Conservation (phyloP, 1,284 basidiomycete species). For the Kalmanozyma brasiliensis region DNA sequence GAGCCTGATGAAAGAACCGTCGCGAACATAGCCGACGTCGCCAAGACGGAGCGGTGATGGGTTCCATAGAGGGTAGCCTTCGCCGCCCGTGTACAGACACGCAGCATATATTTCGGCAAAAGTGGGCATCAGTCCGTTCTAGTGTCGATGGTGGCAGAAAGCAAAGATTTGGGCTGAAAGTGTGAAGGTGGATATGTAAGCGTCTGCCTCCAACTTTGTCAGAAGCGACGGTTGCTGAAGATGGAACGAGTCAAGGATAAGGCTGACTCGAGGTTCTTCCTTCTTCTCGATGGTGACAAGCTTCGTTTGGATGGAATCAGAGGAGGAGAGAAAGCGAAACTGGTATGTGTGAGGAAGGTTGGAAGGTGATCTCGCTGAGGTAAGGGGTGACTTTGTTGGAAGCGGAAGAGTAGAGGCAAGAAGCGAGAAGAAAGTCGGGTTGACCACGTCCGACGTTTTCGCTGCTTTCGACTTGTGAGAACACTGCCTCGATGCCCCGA, state of each 20-base stretch:
- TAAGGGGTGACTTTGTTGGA: too few species aligned
- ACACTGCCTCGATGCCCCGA: slow-evolving; percentile 13
- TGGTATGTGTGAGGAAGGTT: too few species aligned
- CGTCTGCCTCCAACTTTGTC: too few species aligned
- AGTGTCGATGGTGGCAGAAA: background rate
- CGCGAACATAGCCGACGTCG: slow-evolving; percentile 53
- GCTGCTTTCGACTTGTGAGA: slow-evolving; percentile 17
- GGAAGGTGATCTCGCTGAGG: too few species aligned
- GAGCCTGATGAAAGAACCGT: slow-evolving; percentile 54
- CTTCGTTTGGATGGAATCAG: too few species aligned
- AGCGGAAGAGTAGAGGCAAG: slow-evolving; percentile 4
- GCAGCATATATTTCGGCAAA: slow-evolving; percentile 53
- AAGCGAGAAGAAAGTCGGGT: slow-evolving; percentile 26
- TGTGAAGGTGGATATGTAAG: too few species aligned
- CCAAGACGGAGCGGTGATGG: slow-evolving; percentile 48
- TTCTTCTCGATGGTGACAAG: too few species aligned
- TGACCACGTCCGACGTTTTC: slow-evolving; percentile 43
- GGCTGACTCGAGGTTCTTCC: too few species aligned
- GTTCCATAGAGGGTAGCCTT: slow-evolving; percentile 58
- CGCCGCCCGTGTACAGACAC: slow-evolving; percentile 47
- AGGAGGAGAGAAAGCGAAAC: slow-evolving; percentile 2
- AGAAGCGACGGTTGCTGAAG: too few species aligned
- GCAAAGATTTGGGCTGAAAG: too few species aligned
- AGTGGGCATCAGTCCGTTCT: slow-evolving; percentile 24
- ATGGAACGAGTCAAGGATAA: too few species aligned